A percentile compares a stretch with the other conserved stretches of the same genome.
phyloP scores from a whole-genome alignment of 306 rosid species.

The Luffa acutangula region DNA sequence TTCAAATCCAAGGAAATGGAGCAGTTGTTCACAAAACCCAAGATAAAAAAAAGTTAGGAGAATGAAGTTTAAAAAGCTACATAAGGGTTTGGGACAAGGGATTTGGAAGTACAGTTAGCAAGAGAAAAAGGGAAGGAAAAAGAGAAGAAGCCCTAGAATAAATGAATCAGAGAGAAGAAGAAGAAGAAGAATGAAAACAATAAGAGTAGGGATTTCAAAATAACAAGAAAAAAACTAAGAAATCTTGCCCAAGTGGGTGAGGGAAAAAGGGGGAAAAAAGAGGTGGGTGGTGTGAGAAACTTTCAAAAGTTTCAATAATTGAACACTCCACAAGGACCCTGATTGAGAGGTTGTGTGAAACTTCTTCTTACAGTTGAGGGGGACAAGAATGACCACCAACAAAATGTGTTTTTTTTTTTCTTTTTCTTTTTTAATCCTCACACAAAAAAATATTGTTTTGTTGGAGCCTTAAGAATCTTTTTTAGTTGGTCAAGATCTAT shows the following conservation, averaged over 20 bases:
- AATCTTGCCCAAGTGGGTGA: slow-evolving; percentile 8
- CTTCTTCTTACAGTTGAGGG: slow-evolving; percentile 7
- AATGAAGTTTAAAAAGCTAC: background rate
- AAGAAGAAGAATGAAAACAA: background rate
- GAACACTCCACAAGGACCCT: slow-evolving; percentile 24
- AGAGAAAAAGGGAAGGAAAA: background rate
- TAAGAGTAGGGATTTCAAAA: slow-evolving; percentile 14
- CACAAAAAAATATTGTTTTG: background rate
- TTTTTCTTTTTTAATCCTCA: background rate
- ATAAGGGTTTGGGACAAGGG: background rate
- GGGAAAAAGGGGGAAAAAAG: background rate
- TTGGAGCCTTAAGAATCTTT: slow-evolving; percentile 15
- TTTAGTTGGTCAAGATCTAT: slow-evolving; percentile 40
- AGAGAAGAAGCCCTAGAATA: background rate
- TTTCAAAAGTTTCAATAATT: slow-evolving; percentile 48
- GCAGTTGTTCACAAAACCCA: slow-evolving; percentile 1
- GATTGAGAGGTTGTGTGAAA: slow-evolving; percentile 29
- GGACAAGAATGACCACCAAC: background rate
- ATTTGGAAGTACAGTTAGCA: background rate
- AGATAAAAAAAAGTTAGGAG: background rate
- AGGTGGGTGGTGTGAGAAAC: slow-evolving; percentile 1
- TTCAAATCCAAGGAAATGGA: background rate
- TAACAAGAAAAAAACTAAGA: slow-evolving; percentile 10
- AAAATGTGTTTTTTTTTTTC: background rate
- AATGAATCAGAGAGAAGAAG: slow-evolving; percentile 9